A percentile compares a stretch with the other conserved stretches of the same genome.
Conservation (phyloP, 148 eudicot genomes). For the Suaeda aralocaspica region DNA sequence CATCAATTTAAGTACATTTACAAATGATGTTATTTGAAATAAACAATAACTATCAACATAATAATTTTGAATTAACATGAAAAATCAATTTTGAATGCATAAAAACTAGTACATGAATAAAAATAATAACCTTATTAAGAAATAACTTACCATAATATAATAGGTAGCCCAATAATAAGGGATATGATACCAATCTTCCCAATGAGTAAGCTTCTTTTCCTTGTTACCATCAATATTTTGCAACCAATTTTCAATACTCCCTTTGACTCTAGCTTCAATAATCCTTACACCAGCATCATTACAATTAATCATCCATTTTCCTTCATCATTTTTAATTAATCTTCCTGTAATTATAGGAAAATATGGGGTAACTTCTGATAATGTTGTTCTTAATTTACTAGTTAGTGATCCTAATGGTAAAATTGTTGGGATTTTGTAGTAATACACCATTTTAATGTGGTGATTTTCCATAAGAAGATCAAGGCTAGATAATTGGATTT, state of each 20-base stretch:
- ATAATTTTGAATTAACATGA: no score
- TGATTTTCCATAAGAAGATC: constrained; percentile 59
- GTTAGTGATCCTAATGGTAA: constrained; percentile 26
- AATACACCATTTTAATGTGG: constrained; percentile 39
- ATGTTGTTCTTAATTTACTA: constrained; percentile 29
- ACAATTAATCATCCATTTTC: no score
- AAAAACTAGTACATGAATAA: no score
- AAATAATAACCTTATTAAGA: no score
- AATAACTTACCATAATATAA: constrained; percentile 40
- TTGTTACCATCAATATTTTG: constrained; percentile 39
- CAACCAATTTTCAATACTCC: constrained; percentile 62
- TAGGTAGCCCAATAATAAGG: constrained; percentile 62
- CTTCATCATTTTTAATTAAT: constrained; percentile 34
- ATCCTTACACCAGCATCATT: constrained; percentile 64
- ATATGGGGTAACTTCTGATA: constrained; percentile 36
- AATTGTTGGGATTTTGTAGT: constrained; percentile 31
- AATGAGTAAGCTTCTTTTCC: constrained; percentile 52
- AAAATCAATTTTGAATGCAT: no score
- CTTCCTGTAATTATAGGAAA: constrained; percentile 49
- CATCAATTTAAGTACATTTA: no score
- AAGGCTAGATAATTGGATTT: constrained; percentile 38
- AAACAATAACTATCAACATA: no score
- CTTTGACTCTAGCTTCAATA: constrained; percentile 52
- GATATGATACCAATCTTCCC: constrained; percentile 58
- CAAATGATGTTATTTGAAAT: no score